Percentiles rank a stretch among this genome's conserved stretches.
These are phyloP conservation scores for Sinapis alba DNA, from an alignment of 441 rosid genomes.

Conservation along the genomic window DNA sequence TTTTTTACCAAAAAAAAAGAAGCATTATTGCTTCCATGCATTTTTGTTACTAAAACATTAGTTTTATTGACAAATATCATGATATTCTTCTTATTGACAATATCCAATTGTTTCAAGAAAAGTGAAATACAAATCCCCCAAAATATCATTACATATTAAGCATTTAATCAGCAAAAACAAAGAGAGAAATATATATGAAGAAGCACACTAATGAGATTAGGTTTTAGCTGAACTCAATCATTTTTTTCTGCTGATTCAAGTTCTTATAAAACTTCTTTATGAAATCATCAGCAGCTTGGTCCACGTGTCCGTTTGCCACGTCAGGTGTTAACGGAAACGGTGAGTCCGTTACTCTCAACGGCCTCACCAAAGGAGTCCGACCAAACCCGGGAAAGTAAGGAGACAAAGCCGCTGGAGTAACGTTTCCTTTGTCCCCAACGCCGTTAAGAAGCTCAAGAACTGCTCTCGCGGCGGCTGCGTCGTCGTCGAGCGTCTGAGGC, in stretches of 20 bases:
- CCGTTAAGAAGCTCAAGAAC: conserved; percentile 65
- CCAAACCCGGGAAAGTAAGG: conserved; percentile 81
- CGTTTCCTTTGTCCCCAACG: conserved; percentile 36
- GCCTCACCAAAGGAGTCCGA: conserved; percentile 70
- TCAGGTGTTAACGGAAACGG: conserved; percentile 75
- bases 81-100: conserved; percentile 10
- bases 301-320: conserved; percentile 54
- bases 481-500: conserved; percentile 69
- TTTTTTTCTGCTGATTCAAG: conserved; percentile 56
- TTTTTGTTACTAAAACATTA: background rate
- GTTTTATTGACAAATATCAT: background rate
- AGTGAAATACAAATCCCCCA: conserved; percentile 16
- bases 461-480: conserved; percentile 49
- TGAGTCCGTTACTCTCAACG: conserved; percentile 88
- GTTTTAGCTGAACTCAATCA: conserved; percentile 31
- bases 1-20: too few species aligned
- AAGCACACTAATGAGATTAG: conserved; percentile 18
- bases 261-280: conserved; percentile 69
- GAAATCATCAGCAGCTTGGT: conserved; percentile 82
- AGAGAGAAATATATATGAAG: conserved; percentile 14
- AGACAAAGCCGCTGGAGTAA: conserved; percentile 49
- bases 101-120: conserved; percentile 31
- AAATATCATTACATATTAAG: conserved; percentile 36
- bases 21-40: background rate
- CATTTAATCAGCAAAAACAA: conserved; percentile 13